Conservation (phyloP, 148 eudicot genomes). For the Arbutus unedo region DNA sequence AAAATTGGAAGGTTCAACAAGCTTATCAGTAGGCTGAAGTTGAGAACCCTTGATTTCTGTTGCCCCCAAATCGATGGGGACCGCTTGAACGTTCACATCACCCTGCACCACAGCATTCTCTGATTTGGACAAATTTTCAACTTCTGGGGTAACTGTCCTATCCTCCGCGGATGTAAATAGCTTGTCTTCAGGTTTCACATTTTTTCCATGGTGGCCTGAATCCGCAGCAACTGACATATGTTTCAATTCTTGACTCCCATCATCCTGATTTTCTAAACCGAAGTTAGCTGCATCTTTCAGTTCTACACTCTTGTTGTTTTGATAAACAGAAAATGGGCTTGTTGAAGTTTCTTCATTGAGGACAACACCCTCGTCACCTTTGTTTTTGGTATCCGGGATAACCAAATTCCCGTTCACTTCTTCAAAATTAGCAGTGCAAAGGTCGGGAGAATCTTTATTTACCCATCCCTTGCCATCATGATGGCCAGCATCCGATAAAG, state of each 20-base stretch:
- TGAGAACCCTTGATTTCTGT: constrained; percentile 24
- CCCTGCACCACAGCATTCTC: constrained; percentile 20
- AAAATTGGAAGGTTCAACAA: constrained; percentile 22
- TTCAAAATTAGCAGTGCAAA: constrained; percentile 2
- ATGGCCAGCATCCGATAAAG: constrained; percentile 4
- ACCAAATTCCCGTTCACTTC: constrained; percentile 20
- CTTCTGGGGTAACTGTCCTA: constrained; percentile 20
- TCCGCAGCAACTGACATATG: constrained; percentile 2
- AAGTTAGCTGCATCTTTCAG: constrained; percentile 8
- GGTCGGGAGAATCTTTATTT: constrained; percentile 17
- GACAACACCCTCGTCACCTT: constrained; percentile 17
- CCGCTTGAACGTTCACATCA: constrained; percentile 25
- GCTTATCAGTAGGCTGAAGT: constrained; percentile 20
- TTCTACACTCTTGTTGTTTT: constrained; percentile 6
- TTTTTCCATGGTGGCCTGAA: constrained; percentile 13
- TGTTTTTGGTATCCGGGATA: constrained; percentile 17
- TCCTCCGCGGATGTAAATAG: constrained; percentile 29
- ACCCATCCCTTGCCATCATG: constrained; percentile 23
- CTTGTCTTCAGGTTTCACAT: constrained; percentile 17
- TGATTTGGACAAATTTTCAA: constrained; percentile 13
- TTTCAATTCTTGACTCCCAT: not conserved
- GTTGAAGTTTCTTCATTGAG: not conserved
- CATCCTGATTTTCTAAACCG: constrained; percentile 9
- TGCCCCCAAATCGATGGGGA: constrained; percentile 19
- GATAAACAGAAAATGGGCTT: not conserved